These are phyloP conservation scores for Panicum miliaceum DNA, from an alignment of 176 grass and related monocot species.

Conservation along the genomic window DNA sequence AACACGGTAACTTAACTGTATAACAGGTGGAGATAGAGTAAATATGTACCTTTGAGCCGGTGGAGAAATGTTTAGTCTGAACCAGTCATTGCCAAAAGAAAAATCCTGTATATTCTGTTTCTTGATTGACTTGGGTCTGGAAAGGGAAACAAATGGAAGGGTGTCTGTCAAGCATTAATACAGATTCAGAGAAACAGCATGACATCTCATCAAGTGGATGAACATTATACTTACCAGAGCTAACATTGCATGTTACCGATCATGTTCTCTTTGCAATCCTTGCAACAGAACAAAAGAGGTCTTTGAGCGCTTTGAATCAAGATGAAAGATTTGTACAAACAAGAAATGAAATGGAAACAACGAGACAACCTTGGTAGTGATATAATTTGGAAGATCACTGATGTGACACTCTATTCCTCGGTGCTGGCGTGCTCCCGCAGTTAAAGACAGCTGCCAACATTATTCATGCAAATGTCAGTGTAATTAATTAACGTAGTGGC, in stretches of 20 bases:
- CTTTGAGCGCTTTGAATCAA: slow-evolving; percentile 39
- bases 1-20: neutral
- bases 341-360: slow-evolving; percentile 12
- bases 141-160: slow-evolving; percentile 16
- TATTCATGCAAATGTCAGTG: neutral
- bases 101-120: slow-evolving; percentile 27
- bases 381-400: slow-evolving; percentile 36
- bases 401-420: slow-evolving; percentile 34
- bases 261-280: slow-evolving; percentile 95
- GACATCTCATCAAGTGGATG: neutral
- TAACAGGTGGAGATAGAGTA: no score
- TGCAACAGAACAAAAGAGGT: slow-evolving; percentile 51
- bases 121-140: slow-evolving; percentile 31
- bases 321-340: neutral
- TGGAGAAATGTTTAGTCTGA: neutral
- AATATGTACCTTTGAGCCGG: slow-evolving; percentile 43
- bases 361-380: slow-evolving; percentile 62
- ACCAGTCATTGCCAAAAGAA: slow-evolving; percentile 39
- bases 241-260: slow-evolving; percentile 31
- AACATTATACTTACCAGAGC: slow-evolving; percentile 43
- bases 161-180: neutral
- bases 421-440: slow-evolving; percentile 28
- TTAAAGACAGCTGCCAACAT: slow-evolving; percentile 66
- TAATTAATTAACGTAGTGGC: neutral
- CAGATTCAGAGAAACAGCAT: neutral